Percentiles rank a stretch among this genome's conserved stretches.
Conservation (phyloP, 2,329 filamentous ascomycete species). For the Ophiocordyceps unilateralis region DNA sequence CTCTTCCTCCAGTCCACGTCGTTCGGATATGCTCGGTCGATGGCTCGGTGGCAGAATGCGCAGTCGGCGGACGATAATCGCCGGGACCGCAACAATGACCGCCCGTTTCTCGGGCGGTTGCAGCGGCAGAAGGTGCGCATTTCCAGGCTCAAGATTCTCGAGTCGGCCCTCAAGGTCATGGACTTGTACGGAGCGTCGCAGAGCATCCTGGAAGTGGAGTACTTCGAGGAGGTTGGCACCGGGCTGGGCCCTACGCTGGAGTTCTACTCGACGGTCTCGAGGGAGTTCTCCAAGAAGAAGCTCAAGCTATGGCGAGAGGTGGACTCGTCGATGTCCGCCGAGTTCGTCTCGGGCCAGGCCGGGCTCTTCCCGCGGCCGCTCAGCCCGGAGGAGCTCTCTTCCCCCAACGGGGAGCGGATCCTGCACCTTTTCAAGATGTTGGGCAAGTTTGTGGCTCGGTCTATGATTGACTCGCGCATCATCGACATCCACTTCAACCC, state of each 20-base stretch:
- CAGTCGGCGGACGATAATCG: constrained; percentile 68
- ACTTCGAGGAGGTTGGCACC: constrained; percentile 96
- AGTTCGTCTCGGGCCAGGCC: constrained; percentile 69
- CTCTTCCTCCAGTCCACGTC: constrained; percentile 95
- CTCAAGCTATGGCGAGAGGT: constrained; percentile 92
- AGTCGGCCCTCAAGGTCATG: constrained; percentile 97
- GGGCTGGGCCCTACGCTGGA: constrained; percentile 89
- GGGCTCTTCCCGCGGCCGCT: constrained; percentile 88
- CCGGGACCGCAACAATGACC: constrained; percentile 72
- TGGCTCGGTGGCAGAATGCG: constrained; percentile 92
- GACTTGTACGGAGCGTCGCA: constrained; percentile 94
- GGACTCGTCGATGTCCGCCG: constrained; percentile 52
- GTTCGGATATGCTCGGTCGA: constrained; percentile 92
- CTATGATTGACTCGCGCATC: constrained; percentile 95
- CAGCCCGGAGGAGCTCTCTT: constrained; percentile 55
- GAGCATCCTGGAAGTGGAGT: constrained; percentile 91
- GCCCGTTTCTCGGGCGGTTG: constrained; percentile 76
- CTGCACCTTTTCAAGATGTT: constrained; percentile 82
- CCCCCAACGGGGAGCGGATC: constrained; percentile 72
- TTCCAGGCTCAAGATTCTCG: constrained; percentile 80
- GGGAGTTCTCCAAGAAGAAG: constrained; percentile 94
- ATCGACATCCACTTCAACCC: constrained; percentile 97
- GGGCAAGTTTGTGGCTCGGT: constrained; percentile 91
- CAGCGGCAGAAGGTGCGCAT: constrained; percentile 98
- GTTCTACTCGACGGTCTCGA: constrained; percentile 95